A percentile compares a stretch with the other conserved stretches of the same genome.
Conservation (phyloP, 352 stramenopile genomes). For the Globisporangium emineosum region DNA sequence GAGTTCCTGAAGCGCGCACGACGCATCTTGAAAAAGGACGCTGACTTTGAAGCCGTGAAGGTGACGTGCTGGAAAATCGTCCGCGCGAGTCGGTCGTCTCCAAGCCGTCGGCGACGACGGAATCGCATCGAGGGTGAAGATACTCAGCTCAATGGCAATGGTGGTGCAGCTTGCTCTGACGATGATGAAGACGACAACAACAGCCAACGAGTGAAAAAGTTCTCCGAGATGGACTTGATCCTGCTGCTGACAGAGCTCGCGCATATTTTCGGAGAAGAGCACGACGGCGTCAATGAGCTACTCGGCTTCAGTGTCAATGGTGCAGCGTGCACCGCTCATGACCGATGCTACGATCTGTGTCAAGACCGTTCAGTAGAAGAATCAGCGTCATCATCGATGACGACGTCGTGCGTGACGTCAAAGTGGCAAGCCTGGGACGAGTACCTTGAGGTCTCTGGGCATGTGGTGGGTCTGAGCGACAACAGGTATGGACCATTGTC, state of each 20-base stretch:
- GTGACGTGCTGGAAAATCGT: slow-evolving; percentile 18
- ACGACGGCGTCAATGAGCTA: slow-evolving; percentile 23
- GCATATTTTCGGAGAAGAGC: slow-evolving; percentile 30
- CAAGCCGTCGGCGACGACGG: neutral
- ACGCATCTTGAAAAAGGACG: slow-evolving; percentile 15
- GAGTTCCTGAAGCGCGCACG: slow-evolving; percentile 15
- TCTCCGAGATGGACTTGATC: slow-evolving; percentile 20
- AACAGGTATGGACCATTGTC: neutral
- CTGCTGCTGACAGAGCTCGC: slow-evolving; percentile 24
- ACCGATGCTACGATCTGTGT: slow-evolving; percentile 15
- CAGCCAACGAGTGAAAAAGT: neutral
- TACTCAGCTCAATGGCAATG: neutral
- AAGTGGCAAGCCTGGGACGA: slow-evolving; percentile 29
- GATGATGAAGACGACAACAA: neutral
- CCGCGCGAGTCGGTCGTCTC: neutral
- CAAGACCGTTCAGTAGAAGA: neutral
- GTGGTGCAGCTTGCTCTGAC: neutral
- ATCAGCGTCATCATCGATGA: neutral
- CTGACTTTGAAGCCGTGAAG: slow-evolving; percentile 23
- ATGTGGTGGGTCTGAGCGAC: neutral
- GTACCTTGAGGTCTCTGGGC: slow-evolving; percentile 15
- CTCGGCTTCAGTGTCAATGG: slow-evolving; percentile 12
- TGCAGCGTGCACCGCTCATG: slow-evolving; percentile 9
- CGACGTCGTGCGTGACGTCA: slow-evolving; percentile 10
- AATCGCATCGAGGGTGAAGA: slow-evolving; percentile 3